Conservation (phyloP, 2,329 filamentous ascomycete species). For the Bipolaris victoriae region DNA sequence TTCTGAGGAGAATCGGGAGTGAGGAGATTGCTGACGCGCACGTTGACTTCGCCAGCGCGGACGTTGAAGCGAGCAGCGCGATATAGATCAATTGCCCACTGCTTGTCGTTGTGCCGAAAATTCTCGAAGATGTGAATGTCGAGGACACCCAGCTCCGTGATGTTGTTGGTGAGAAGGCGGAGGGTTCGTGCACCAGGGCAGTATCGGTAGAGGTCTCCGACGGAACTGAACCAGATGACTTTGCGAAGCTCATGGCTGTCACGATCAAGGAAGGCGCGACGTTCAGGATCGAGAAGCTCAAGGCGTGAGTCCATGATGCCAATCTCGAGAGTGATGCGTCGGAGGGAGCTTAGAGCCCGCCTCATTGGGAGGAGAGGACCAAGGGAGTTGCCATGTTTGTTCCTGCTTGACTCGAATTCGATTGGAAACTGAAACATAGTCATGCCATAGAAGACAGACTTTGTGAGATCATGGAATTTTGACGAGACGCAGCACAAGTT, state of each 20-base stretch:
- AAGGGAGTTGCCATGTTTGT: neutral
- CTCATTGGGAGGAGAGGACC: conserved; percentile 4
- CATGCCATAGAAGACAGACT: conserved; percentile 20
- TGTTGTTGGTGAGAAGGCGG: conserved; percentile 8
- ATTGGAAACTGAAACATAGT: conserved; percentile 5
- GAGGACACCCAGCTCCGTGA: conserved; percentile 10
- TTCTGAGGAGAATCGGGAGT: neutral
- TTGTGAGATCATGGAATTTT: conserved; percentile 12
- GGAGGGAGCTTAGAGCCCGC: conserved; percentile 3
- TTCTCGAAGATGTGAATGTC: conserved; percentile 13
- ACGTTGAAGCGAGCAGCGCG: conserved; percentile 12
- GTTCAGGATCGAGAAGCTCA: neutral
- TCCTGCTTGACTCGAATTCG: no score
- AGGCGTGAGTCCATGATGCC: conserved; percentile 14
- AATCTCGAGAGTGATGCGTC: conserved; percentile 12
- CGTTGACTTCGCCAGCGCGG: conserved; percentile 13
- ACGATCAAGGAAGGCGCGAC: neutral
- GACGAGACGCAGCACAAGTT: conserved; percentile 6
- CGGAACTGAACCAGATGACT: conserved; percentile 4
- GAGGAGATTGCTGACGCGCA: neutral
- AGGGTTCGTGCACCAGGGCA: conserved; percentile 20
- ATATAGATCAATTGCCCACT: conserved; percentile 7
- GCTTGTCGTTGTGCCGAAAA: conserved; percentile 1
- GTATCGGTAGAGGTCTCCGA: conserved; percentile 11
- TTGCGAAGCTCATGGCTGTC: neutral